A percentile compares a stretch with the other conserved stretches of the same genome.
These are phyloP conservation scores for Trichosporon ovoides DNA, from an alignment of 1,284 basidiomycete species.

Conservation along the genomic window DNA sequence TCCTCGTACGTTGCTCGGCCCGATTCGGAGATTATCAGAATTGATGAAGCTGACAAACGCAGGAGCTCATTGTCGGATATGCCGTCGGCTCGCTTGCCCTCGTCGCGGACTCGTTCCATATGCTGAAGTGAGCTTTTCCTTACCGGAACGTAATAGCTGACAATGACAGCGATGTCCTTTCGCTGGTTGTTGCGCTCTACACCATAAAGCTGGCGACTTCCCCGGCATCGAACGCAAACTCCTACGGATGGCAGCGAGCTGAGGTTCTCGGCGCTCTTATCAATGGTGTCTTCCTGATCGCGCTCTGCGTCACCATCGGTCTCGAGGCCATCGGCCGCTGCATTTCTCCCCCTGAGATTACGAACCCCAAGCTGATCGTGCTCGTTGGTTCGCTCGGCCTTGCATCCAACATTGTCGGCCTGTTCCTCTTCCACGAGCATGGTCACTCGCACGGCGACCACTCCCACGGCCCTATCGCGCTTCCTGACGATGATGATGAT, in stretches of 20 bases:
- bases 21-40: neutral
- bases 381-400: conserved; percentile 86
- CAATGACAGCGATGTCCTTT: conserved; percentile 76
- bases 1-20: conserved; percentile 62
- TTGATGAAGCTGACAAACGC: conserved; percentile 2
- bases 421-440: conserved; percentile 92
- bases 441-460: conserved; percentile 51
- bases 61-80: conserved; percentile 62
- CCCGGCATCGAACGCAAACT: conserved; percentile 39
- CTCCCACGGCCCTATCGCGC: conserved; percentile 27
- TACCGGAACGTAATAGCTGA: conserved; percentile 79
- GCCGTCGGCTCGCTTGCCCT: conserved; percentile 89
- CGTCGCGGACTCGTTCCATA: conserved; percentile 96
- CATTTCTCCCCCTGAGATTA: conserved; percentile 80
- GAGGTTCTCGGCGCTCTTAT: conserved; percentile 92
- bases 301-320: conserved; percentile 92
- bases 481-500: conserved; percentile 26
- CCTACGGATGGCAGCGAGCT: conserved; percentile 83
- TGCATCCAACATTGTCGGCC: conserved; percentile 83
- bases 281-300: conserved; percentile 93
- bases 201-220: conserved; percentile 73
- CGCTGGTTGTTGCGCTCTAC: conserved; percentile 88
- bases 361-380: conserved; percentile 79
- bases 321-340: conserved; percentile 90
- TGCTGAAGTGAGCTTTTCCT: conserved; percentile 86